Evolutionary conservation across 2,329 filamentous ascomycete genomes (phyloP).

Genomic region (Colletotrichum salicis): DNA sequence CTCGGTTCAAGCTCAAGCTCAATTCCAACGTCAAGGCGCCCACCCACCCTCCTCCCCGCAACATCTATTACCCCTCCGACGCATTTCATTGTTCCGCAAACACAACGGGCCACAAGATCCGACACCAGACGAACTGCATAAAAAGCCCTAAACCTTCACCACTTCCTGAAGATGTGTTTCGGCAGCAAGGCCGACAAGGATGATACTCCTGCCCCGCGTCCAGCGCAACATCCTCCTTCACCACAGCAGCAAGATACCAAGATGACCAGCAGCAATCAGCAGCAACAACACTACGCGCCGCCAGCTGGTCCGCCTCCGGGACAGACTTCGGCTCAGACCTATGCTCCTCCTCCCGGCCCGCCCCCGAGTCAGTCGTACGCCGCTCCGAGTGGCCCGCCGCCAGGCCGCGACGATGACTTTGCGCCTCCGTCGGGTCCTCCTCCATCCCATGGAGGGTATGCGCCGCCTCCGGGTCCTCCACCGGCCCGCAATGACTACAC

Average conservation of each 20-base stretch:
- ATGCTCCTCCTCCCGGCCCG: conserved; percentile 43
- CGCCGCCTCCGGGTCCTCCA: conserved; percentile 45
- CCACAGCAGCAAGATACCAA: conserved; percentile 36
- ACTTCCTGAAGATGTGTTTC: conserved; percentile 58
- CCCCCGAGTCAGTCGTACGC: conserved; percentile 38
- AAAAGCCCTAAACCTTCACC: background rate
- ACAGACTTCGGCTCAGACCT: conserved; percentile 20
- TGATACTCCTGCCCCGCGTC: conserved; percentile 53
- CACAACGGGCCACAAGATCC: background rate
- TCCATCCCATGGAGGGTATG: conserved; percentile 40
- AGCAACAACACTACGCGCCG: conserved; percentile 39
- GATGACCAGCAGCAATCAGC: conserved; percentile 39
- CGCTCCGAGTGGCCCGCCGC: conserved; percentile 31
- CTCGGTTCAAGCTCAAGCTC: conserved; percentile 9
- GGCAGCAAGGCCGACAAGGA: conserved; percentile 54
- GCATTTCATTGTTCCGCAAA: background rate
- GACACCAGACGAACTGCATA: conserved; percentile 30
- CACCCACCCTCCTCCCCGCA: no score
- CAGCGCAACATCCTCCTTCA: conserved; percentile 41
- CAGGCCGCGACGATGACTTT: conserved; percentile 38
- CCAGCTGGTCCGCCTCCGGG: conserved; percentile 37
- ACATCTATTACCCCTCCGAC: background rate
- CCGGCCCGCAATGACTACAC: conserved; percentile 42
- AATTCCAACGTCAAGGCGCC: conserved; percentile 30
- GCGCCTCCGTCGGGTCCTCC: conserved; percentile 49